A percentile compares a stretch with the other conserved stretches of the same genome.
Evolutionary conservation across 805 yeast species (phyloP).

Genomic region (Saturnispora ahearnii): DNA sequence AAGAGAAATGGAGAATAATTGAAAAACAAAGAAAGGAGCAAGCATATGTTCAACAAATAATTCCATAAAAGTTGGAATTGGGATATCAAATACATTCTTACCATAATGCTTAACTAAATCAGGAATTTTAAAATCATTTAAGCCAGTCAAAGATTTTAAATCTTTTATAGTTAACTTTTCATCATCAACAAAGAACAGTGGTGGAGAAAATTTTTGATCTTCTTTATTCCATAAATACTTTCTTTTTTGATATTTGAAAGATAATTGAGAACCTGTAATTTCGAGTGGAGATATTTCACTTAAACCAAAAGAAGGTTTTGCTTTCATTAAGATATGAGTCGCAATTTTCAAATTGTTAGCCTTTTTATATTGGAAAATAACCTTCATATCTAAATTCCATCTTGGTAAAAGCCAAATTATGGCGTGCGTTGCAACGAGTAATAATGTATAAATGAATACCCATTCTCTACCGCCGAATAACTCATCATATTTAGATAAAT

Average conservation of each 20-base stretch:
- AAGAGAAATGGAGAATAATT: constrained; percentile 86
- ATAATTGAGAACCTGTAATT: constrained; percentile 45
- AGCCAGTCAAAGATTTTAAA: constrained; percentile 40
- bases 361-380: constrained; percentile 54
- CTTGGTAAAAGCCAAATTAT: constrained; percentile 85
- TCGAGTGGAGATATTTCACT: constrained; percentile 66
- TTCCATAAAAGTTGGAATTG: constrained; percentile 85
- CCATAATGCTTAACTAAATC: constrained; percentile 58
- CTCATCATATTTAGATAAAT: constrained; percentile 59
- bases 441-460: constrained; percentile 83
- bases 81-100: constrained; percentile 83
- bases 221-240: constrained; percentile 64
- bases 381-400: constrained; percentile 73
- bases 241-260: constrained; percentile 86
- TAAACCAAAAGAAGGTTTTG: constrained; percentile 79
- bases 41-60: constrained; percentile 95
- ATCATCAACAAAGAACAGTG: constrained; percentile 68
- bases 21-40: constrained; percentile 96
- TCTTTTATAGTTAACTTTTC: constrained; percentile 45
- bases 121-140: constrained; percentile 26
- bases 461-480: constrained; percentile 88
- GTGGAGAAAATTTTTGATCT: constrained; percentile 60
- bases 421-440: constrained; percentile 63
- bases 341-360: constrained; percentile 55
- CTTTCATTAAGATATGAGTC: constrained; percentile 60